Percentiles rank a stretch among this genome's conserved stretches.
phyloP scores from a whole-genome alignment of 164 flowering plant species.

The Sextonia rubra region DNA sequence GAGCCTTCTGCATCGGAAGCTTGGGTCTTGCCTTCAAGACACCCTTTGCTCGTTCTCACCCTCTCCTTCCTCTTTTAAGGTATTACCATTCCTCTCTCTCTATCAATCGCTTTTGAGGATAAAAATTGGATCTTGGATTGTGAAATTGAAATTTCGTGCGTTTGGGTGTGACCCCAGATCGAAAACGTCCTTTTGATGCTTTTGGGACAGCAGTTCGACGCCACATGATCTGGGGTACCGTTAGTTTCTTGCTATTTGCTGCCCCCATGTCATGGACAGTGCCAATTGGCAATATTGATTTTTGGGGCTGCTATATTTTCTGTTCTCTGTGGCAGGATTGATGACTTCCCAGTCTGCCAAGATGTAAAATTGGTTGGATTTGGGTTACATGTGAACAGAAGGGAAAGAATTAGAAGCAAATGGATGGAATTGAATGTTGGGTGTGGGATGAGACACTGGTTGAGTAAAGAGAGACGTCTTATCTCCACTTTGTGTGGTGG shows the following conservation, averaged over 20 bases:
- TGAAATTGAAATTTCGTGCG: too few species aligned
- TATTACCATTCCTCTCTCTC: neutral
- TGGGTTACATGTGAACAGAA: neutral
- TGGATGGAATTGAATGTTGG: neutral
- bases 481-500: too few species aligned
- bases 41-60: slow-evolving; percentile 4
- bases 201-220: neutral
- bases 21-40: slow-evolving; percentile 4
- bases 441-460: neutral
- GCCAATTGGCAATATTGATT: too few species aligned
- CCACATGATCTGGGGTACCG: too few species aligned
- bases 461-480: too few species aligned
- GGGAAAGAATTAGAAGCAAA: neutral
- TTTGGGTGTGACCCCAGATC: neutral
- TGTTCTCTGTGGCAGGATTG: too few species aligned
- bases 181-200: neutral
- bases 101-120: neutral
- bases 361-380: neutral
- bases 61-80: neutral
- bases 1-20: neutral
- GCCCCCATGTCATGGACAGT: too few species aligned
- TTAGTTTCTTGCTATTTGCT: too few species aligned
- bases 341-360: neutral
- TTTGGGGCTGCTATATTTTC: too few species aligned
- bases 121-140: too few species aligned